Base-by-base conservation (phyloP, 2,329 filamentous ascomycete genomes). In the Knufia fluminis region DNA sequence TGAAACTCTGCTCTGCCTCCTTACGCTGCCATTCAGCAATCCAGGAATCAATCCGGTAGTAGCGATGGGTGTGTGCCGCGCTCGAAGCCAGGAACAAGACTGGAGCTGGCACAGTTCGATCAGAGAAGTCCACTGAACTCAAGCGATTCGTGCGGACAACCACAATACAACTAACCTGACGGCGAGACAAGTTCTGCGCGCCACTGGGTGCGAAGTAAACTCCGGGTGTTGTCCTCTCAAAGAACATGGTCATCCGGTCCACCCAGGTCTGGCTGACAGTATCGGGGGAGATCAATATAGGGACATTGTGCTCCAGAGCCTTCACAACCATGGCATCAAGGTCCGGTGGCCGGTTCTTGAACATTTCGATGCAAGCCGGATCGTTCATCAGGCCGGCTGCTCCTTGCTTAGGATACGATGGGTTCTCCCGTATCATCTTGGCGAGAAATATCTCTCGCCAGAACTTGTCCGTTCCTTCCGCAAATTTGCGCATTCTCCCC, bases 121-220 rank as follows among this genome's bases (percentile, higher is more conserved):
- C 49, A 32, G 20, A 24, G 31, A 57, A 52, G 40, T 54, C 59
- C 9, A 72, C 45, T 14, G 61, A 55, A n/a, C 35, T 31, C n/a
- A 57, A 31, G 9, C 52, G 49, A 22, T 35, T 48, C 17, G 52
- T 53, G 44, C 48, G 51, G 16, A 59, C 26, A 12, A 57, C 53
- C 48, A 58, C 28, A 17, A 58, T 49, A 26, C 49, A 22, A 22
- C 42, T 22, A 45, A 49, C 31, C 8, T 32, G 42, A 4, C 19
- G n/a, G 7, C 28, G 23, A 33, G 26, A 26, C 16, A 45, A 28
- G 12, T 38, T 43, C 31, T 9, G 26, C 19, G 39, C 43, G 10
- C 57, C 57, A 39, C 19, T 35, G 6, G 66, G 60, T 9, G 70
- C 70, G 20, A 71, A 50, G 50, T 70, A 71, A 9, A 71, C 60